A percentile compares a stretch with the other conserved stretches of the same genome.
Conservation (phyloP, 176 grass and related monocot species). For the Bothriochloa decipiens region DNA sequence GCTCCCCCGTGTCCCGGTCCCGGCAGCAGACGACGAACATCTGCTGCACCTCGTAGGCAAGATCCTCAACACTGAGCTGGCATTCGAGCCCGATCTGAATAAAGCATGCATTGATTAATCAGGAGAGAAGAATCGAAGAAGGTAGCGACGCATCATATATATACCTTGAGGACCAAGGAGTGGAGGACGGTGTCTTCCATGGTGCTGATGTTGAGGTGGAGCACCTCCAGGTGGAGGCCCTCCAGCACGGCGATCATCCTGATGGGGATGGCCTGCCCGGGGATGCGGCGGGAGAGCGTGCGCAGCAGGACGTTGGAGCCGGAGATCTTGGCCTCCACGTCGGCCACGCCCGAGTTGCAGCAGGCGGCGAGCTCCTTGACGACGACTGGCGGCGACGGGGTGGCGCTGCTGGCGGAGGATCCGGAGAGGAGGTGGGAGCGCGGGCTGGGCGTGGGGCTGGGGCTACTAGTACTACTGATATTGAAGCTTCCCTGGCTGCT, state of each 20-base stretch:
- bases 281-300: conserved; percentile 75
- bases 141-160: too few species aligned
- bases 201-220: conserved; percentile 96
- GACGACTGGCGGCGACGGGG: conserved; percentile 7
- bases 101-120: conserved; percentile 36
- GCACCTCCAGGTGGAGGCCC: conserved; percentile 70
- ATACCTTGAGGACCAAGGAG: conserved; percentile 89
- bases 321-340: conserved; percentile 87
- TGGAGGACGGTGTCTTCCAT: conserved; percentile 93
- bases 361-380: conserved; percentile 78
- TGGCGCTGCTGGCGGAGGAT: background rate
- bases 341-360: conserved; percentile 83
- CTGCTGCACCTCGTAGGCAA: conserved; percentile 78
- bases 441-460: conserved; percentile 66
- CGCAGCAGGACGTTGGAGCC: conserved; percentile 86
- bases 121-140: too few species aligned
- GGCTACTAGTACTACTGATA: background rate
- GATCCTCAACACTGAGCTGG: conserved; percentile 91
- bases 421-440: conserved; percentile 45
- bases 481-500: conserved; percentile 41
- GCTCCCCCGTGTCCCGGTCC: background rate
- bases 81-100: conserved; percentile 87
- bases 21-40: conserved; percentile 58
- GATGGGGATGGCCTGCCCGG: conserved; percentile 61
- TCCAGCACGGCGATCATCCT: conserved; percentile 72